Conservation (phyloP, 805 yeast genomes). For the Suhomyces prunicola region DNA sequence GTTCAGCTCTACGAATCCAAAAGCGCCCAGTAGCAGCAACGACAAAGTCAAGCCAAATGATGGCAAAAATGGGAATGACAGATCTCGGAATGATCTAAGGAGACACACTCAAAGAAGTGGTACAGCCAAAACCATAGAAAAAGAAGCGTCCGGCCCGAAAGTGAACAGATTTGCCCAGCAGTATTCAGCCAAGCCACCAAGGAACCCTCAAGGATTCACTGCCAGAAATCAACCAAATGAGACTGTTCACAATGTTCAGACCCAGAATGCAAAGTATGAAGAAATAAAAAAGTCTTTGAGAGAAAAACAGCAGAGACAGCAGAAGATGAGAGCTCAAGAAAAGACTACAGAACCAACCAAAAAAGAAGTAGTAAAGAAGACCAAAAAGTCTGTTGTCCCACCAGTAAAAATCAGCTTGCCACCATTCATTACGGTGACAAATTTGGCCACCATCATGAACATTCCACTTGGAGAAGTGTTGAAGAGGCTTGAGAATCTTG, state of each 20-base stretch:
- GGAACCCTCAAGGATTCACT: neutral
- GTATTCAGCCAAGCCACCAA: constrained; percentile 10
- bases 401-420: constrained; percentile 53
- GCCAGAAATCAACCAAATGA: neutral
- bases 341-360: neutral
- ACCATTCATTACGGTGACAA: constrained; percentile 72
- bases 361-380: neutral
- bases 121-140: neutral
- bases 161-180: constrained; percentile 34
- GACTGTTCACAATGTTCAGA: neutral
- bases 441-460: constrained; percentile 68
- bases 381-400: constrained; percentile 8
- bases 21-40: neutral
- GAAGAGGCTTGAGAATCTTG: constrained; percentile 57
- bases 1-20: constrained; percentile 9
- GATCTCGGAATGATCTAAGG: neutral
- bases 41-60: neutral
- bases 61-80: neutral
- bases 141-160: constrained; percentile 8
- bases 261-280: constrained; percentile 9
- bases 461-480: constrained; percentile 62
- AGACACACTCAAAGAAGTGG: neutral
- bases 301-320: constrained; percentile 12
- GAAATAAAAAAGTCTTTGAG: constrained; percentile 17
- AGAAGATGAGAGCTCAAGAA: constrained; percentile 1